Evolutionary conservation across 129 eudicot species (phyloP).

Genomic region (Heracleum sosnowskyi): DNA sequence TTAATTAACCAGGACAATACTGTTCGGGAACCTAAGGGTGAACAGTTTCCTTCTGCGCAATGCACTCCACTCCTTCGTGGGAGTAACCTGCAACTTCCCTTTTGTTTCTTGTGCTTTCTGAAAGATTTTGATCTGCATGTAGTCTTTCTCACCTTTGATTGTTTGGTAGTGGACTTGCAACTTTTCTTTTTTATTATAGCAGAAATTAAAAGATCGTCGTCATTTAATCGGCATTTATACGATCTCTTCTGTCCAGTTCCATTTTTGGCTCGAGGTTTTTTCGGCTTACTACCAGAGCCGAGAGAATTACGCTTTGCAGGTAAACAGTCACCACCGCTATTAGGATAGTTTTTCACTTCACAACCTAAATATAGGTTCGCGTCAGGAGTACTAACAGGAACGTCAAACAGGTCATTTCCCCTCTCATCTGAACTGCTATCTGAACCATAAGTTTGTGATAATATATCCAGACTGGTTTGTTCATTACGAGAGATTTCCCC

Average conservation of each 20-base stretch:
- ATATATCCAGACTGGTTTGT: conserved; percentile 14
- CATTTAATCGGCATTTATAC: conserved; percentile 39
- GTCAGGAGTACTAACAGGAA: conserved; percentile 31
- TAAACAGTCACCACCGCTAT: background rate
- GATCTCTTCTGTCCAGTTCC: conserved; percentile 30
- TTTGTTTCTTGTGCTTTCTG: conserved; percentile 60
- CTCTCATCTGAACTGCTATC: conserved; percentile 19
- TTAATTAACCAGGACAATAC: conserved; percentile 72
- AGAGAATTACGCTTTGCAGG: conserved; percentile 1
- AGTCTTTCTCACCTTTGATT: conserved; percentile 17
- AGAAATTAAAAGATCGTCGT: conserved; percentile 81
- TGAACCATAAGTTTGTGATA: conserved; percentile 25
- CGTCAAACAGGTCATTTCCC: conserved; percentile 24
- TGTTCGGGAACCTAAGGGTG: conserved; percentile 43
- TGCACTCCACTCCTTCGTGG: conserved; percentile 45
- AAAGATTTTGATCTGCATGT: conserved; percentile 27
- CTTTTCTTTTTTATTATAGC: conserved; percentile 55
- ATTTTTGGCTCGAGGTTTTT: conserved; percentile 11
- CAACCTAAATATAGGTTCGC: conserved; percentile 23
- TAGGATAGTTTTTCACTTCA: conserved; percentile 14
- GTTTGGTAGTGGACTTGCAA: conserved; percentile 25
- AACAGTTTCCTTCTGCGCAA: conserved; percentile 48
- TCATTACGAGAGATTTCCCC: conserved; percentile 22
- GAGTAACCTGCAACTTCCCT: conserved; percentile 78
- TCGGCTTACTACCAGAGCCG: background rate